A percentile compares a stretch with the other conserved stretches of the same genome.
phyloP scores from a whole-genome alignment of 192 early-diverging fungal species.

The Diversispora epigaea region DNA sequence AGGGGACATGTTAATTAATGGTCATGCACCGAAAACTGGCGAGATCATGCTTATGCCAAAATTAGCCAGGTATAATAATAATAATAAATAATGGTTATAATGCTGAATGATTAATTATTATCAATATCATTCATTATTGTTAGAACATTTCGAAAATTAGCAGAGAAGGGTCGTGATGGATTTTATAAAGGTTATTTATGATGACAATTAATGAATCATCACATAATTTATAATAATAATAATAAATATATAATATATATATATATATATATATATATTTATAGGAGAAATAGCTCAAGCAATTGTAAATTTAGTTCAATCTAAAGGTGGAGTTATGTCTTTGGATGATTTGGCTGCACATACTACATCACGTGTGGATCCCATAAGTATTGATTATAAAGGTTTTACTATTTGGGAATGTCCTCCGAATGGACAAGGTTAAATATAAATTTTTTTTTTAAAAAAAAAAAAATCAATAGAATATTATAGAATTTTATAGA shows the following conservation, averaged over 20 bases:
- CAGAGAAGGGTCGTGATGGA: conserved; percentile 59
- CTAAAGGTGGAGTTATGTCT: conserved; percentile 61
- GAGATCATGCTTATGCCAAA: conserved; percentile 63
- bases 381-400: conserved; percentile 65
- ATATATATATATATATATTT: not conserved
- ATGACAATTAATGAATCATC: not conserved
- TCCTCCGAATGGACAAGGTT: conserved; percentile 69
- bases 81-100: too few relatives aligned
- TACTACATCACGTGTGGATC: conserved; percentile 48
- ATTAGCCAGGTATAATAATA: conserved; percentile 47
- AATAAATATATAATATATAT: not conserved
- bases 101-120: not conserved
- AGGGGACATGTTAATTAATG: conserved; percentile 53
- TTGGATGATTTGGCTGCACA: conserved; percentile 65
- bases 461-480: too few relatives aligned
- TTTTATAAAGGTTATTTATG: conserved; percentile 55
- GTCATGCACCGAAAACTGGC: conserved; percentile 55
- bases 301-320: conserved; percentile 56
- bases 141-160: conserved; percentile 58
- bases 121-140: not conserved
- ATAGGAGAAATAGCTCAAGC: conserved; percentile 62
- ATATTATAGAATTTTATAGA: too few relatives aligned
- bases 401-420: conserved; percentile 64
- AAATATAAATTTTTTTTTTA: too few relatives aligned
- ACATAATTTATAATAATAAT: not conserved